Percentiles rank a stretch among this genome's conserved stretches.
These are phyloP conservation scores for Huntiella decipiens DNA, from an alignment of 2,329 filamentous ascomycete species.

Conservation along the genomic window DNA sequence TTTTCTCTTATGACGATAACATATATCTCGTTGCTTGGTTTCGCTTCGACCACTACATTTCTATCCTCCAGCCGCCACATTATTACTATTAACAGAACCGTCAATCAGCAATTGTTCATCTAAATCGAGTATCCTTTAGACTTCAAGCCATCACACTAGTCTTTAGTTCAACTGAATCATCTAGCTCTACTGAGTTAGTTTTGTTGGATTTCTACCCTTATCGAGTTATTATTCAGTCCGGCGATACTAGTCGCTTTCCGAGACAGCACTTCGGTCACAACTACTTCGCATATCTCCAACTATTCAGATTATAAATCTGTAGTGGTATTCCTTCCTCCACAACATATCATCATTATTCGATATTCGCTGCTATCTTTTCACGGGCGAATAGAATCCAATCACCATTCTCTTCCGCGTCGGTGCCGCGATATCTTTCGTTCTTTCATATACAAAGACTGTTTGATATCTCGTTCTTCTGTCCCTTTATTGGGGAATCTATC, in stretches of 20 bases:
- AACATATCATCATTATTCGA: background rate
- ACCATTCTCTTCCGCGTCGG: background rate
- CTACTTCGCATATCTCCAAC: background rate
- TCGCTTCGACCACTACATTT: constrained; percentile 3
- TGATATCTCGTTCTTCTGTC: constrained; percentile 2
- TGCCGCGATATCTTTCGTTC: constrained; percentile 7
- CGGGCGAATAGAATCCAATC: background rate
- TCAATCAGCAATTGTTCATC: background rate
- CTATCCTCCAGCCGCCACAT: constrained; percentile 8
- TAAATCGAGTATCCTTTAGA: background rate
- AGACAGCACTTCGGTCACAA: background rate
- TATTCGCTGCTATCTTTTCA: background rate
- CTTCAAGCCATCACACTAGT: too few relatives aligned
- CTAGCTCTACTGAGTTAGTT: too few relatives aligned
- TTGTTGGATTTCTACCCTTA: too few relatives aligned
- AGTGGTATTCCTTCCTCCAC: background rate
- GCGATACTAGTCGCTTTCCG: too few relatives aligned
- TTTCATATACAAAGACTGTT: background rate
- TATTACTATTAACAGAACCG: background rate
- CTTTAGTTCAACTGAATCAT: too few relatives aligned
- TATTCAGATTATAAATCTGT: background rate
- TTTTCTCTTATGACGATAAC: background rate
- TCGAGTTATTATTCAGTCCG: too few relatives aligned
- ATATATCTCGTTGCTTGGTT: too few relatives aligned
- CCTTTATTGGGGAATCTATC: too few relatives aligned